These are phyloP conservation scores for Erysimum cheiri DNA, from an alignment of 441 rosid species.

Conservation along the genomic window DNA sequence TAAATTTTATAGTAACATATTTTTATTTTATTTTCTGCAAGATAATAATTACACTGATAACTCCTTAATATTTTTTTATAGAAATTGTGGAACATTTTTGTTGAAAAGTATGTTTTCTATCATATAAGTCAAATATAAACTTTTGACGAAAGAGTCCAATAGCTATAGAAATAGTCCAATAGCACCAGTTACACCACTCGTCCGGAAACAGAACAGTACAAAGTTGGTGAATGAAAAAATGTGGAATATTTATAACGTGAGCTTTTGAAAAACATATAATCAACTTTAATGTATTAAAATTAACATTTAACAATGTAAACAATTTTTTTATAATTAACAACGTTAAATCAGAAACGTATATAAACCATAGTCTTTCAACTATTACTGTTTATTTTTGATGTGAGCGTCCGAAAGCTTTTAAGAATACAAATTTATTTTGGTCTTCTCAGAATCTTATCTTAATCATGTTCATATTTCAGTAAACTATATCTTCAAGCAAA, in stretches of 20 bases:
- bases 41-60: neutral
- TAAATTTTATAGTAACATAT: no score
- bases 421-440: no score
- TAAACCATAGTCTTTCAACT: no score
- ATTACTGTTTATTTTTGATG: neutral
- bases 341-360: neutral
- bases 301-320: neutral
- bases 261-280: neutral
- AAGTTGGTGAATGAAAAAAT: conserved; percentile 14
- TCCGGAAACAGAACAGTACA: conserved; percentile 20
- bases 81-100: conserved; percentile 10
- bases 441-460: no score
- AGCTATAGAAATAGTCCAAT: no score
- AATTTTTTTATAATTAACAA: neutral
- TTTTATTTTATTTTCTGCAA: neutral
- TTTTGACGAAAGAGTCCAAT: conserved; percentile 40
- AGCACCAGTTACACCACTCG: conserved; percentile 30
- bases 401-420: no score
- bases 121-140: conserved; percentile 17
- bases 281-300: neutral
- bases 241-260: neutral
- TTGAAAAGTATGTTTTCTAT: conserved; percentile 37
- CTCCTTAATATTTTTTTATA: no score
- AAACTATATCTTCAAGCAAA: neutral
- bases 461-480: no score